Percentiles rank a stretch among this genome's conserved stretches.
Evolutionary conservation across 352 stramenopile genomes (phyloP).

Genomic region (Phytophthora melonis): DNA sequence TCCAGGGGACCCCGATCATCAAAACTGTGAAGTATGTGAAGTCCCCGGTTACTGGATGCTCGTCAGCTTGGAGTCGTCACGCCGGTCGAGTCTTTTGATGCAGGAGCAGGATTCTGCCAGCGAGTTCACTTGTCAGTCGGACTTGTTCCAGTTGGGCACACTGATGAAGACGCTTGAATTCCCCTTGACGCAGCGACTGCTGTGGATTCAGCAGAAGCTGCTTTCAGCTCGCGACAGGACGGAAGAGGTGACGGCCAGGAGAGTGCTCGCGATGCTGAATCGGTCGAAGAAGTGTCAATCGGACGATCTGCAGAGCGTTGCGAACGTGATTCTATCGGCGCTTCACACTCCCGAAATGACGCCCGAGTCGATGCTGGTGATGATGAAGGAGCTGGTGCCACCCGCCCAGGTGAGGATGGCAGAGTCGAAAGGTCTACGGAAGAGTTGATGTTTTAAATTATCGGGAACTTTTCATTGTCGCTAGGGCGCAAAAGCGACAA

Average conservation of each 20-base stretch:
- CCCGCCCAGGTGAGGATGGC: no score
- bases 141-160: not conserved
- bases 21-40: no score
- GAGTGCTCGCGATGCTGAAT: not conserved
- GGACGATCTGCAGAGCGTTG: not conserved
- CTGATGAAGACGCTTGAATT: not conserved
- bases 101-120: not conserved
- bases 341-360: not conserved
- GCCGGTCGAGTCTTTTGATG: not conserved
- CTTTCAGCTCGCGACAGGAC: not conserved
- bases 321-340: not conserved
- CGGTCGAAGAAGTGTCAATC: not conserved
- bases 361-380: not conserved
- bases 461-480: no score
- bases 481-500: no score
- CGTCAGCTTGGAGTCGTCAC: not conserved
- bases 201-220: not conserved
- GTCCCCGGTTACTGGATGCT: not conserved
- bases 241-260: not conserved
- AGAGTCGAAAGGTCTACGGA: no score
- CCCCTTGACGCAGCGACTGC: not conserved
- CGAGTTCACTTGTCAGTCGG: not conserved
- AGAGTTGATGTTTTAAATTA: no score
- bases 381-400: not conserved
- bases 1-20: not conserved